phyloP scores from a whole-genome alignment of 2,329 filamentous ascomycete species.

The Aspergillus intermedius region DNA sequence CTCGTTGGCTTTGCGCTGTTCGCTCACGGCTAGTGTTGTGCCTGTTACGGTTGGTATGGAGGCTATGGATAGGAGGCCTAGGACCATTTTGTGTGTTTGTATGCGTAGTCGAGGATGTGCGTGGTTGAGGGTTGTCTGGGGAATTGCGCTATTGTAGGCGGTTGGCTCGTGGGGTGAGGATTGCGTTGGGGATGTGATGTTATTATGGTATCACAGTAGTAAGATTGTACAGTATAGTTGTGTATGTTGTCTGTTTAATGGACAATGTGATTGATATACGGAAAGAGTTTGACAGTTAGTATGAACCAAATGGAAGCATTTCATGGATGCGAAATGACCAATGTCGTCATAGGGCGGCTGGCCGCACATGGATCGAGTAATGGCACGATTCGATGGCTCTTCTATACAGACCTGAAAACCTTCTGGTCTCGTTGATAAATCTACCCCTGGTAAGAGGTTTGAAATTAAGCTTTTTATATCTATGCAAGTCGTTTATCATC shows the following conservation, averaged over 20 bases:
- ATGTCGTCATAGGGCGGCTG: too few relatives aligned
- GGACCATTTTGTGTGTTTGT: constrained; percentile 28
- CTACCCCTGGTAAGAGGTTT: too few relatives aligned
- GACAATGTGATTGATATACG: too few relatives aligned
- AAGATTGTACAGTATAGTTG: constrained; percentile 5
- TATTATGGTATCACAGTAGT: not conserved
- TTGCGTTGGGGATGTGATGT: not conserved
- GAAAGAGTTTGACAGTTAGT: too few relatives aligned
- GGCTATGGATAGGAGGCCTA: constrained; percentile 34
- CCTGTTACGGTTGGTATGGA: constrained; percentile 44
- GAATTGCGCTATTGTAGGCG: not conserved
- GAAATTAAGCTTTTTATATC: too few relatives aligned
- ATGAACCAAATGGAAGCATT: too few relatives aligned
- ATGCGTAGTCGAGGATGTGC: not conserved
- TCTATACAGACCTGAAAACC: too few relatives aligned
- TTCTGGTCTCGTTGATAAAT: too few relatives aligned
- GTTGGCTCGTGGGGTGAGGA: not conserved
- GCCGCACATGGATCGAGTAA: too few relatives aligned
- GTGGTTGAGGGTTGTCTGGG: not conserved
- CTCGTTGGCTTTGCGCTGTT: constrained; percentile 41
- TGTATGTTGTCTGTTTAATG: too few relatives aligned
- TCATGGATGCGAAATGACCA: too few relatives aligned
- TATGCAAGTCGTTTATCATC: constrained; percentile 16
- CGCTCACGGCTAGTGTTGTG: constrained; percentile 38
- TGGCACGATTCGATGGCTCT: too few relatives aligned